phyloP scores from a whole-genome alignment of 768 basidiomycete genomes.

The Sarcomyxa edulis region DNA sequence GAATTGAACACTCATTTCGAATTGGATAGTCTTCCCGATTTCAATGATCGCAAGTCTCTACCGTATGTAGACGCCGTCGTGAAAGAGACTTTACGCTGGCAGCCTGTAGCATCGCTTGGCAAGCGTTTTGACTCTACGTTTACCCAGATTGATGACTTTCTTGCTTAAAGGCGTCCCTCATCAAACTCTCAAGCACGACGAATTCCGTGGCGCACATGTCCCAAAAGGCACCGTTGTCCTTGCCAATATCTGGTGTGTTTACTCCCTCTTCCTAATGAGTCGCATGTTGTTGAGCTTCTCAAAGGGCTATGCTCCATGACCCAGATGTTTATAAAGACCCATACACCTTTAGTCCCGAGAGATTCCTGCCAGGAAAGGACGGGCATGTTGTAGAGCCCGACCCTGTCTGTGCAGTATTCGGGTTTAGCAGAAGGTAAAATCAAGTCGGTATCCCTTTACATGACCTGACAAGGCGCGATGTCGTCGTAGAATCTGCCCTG shows the following conservation, averaged over 20 bases:
- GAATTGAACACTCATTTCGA: conserved; percentile 33
- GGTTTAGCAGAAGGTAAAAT: conserved; percentile 11
- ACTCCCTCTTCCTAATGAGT: background rate
- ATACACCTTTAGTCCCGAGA: conserved; percentile 35
- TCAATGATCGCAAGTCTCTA: conserved; percentile 27
- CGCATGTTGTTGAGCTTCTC: background rate
- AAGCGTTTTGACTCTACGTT: conserved; percentile 1
- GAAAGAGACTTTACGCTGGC: conserved; percentile 31
- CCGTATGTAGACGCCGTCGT: conserved; percentile 33
- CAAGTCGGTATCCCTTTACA: background rate
- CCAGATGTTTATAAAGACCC: conserved; percentile 29
- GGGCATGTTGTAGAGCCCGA: conserved; percentile 9
- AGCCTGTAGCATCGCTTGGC: conserved; percentile 25
- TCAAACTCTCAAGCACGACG: conserved; percentile 30
- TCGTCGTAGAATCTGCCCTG: conserved; percentile 14
- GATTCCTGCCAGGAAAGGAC: conserved; percentile 21
- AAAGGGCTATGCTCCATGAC: conserved; percentile 29
- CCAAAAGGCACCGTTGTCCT: conserved; percentile 36
- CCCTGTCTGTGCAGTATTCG: conserved; percentile 4
- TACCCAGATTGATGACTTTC: background rate
- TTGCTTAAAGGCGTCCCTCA: conserved; percentile 27
- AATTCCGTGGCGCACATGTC: conserved; percentile 38
- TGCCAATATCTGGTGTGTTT: conserved; percentile 26
- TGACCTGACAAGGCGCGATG: background rate
- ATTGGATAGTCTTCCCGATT: conserved; percentile 28